Conservation (phyloP, 129 eudicot species). For the Erigeron canadensis region DNA sequence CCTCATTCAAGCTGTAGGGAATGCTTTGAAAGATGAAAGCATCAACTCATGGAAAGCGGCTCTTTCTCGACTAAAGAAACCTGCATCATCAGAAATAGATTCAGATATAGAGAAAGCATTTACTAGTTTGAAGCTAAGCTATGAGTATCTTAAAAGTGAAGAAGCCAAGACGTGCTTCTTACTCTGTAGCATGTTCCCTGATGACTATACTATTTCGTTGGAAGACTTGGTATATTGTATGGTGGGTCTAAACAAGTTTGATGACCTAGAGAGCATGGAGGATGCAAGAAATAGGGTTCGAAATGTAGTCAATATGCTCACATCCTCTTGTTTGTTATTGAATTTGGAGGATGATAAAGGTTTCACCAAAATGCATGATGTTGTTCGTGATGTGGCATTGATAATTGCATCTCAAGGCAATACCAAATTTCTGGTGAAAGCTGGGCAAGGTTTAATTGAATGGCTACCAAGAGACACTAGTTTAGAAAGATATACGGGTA, state of each 20-base stretch:
- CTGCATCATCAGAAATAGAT: background rate
- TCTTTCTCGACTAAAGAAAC: background rate
- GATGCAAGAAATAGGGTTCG: constrained; percentile 15
- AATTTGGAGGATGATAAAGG: background rate
- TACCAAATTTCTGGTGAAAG: background rate
- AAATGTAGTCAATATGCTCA: constrained; percentile 4
- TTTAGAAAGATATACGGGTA: constrained; percentile 23
- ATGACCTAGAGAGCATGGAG: background rate
- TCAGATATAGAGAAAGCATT: background rate
- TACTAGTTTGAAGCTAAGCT: constrained; percentile 18
- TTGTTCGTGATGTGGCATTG: no score
- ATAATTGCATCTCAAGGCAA: background rate
- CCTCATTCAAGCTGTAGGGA: no score
- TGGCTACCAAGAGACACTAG: no score
- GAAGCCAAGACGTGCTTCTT: constrained; percentile 14
- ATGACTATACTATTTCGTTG: background rate
- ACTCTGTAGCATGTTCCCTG: constrained; percentile 19
- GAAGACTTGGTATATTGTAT: background rate
- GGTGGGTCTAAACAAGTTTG: no score
- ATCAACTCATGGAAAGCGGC: no score
- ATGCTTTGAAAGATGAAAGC: no score
- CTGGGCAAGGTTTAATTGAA: constrained; percentile 15
- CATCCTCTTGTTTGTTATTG: background rate
- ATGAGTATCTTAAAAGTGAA: constrained; percentile 20
- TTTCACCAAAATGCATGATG: constrained; percentile 10